phyloP scores from a whole-genome alignment of 75 land plant genomes.

The Ceratopteris richardii region DNA sequence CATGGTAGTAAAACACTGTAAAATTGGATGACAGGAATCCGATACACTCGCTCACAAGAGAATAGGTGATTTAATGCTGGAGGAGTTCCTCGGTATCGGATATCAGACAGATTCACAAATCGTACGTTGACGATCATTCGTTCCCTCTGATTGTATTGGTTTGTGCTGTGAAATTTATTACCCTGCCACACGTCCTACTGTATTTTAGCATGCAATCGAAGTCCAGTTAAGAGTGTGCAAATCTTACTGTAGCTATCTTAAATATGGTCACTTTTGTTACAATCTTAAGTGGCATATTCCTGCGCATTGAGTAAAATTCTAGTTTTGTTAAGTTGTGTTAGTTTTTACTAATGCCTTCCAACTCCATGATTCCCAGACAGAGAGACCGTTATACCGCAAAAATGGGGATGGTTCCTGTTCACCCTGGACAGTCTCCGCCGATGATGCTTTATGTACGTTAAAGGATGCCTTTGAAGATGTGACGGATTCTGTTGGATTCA shows the following conservation, averaged over 20 bases:
- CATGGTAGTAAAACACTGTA: no score
- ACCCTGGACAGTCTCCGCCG: constrained; percentile 58
- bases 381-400: constrained; percentile 50
- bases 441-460: constrained; percentile 64
- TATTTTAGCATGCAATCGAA: no score
- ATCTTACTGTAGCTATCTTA: no score
- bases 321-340: constrained; percentile 17
- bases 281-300: no score
- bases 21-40: no score
- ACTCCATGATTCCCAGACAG: constrained; percentile 28
- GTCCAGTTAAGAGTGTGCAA: no score
- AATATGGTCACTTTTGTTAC: no score
- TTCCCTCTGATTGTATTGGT: no score
- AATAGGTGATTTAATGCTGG: constrained; percentile 46
- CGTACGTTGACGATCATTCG: no score
- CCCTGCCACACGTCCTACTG: no score
- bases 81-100: constrained; percentile 57
- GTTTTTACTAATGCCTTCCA: no score
- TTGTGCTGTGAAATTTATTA: no score
- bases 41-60: constrained; percentile 34
- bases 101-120: constrained; percentile 35
- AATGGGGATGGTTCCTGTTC: constrained; percentile 40
- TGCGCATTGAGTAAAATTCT: constrained; percentile 14
- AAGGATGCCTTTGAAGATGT: constrained; percentile 72
- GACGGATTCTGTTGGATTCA: constrained; percentile 62